A percentile compares a stretch with the other conserved stretches of the same genome.
phyloP scores from a whole-genome alignment of 2,329 filamentous ascomycete genomes.

The Xylariales sp. region DNA sequence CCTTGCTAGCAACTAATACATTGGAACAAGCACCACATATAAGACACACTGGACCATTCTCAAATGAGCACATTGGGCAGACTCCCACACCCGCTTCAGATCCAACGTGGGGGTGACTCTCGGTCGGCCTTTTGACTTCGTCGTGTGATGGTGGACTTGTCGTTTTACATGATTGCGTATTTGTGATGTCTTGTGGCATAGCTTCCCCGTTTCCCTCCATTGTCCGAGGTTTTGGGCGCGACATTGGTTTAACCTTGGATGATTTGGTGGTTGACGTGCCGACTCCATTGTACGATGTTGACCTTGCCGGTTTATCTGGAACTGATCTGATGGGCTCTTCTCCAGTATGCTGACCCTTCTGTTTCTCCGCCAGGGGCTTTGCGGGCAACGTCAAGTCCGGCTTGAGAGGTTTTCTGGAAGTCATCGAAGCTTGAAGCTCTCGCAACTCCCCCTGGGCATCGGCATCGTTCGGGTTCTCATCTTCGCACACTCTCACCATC shows the following conservation, averaged over 20 bases:
- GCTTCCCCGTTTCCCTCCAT: too few relatives aligned
- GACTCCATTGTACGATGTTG: not conserved
- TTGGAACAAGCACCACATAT: constrained; percentile 68
- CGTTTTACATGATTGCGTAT: not conserved
- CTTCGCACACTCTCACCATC: constrained; percentile 71
- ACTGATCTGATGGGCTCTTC: too few relatives aligned
- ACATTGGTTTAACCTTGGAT: too few relatives aligned
- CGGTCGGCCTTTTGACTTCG: not conserved
- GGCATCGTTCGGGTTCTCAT: constrained; percentile 54
- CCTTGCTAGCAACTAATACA: constrained; percentile 53
- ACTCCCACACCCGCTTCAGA: not conserved
- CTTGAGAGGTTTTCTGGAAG: not conserved
- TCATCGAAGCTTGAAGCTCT: constrained; percentile 47
- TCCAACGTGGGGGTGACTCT: too few relatives aligned
- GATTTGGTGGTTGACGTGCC: too few relatives aligned
- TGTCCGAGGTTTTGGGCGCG: too few relatives aligned
- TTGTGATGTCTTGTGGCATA: too few relatives aligned
- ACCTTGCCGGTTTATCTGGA: too few relatives aligned
- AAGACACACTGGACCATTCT: constrained; percentile 48
- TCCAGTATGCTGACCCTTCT: too few relatives aligned
- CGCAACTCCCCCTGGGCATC: constrained; percentile 59
- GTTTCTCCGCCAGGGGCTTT: too few relatives aligned
- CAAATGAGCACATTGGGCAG: constrained; percentile 65
- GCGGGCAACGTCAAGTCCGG: too few relatives aligned
- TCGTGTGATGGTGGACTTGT: not conserved